Conservation (phyloP, 2,329 filamentous ascomycete genomes). For the Raffaelea arxii region DNA sequence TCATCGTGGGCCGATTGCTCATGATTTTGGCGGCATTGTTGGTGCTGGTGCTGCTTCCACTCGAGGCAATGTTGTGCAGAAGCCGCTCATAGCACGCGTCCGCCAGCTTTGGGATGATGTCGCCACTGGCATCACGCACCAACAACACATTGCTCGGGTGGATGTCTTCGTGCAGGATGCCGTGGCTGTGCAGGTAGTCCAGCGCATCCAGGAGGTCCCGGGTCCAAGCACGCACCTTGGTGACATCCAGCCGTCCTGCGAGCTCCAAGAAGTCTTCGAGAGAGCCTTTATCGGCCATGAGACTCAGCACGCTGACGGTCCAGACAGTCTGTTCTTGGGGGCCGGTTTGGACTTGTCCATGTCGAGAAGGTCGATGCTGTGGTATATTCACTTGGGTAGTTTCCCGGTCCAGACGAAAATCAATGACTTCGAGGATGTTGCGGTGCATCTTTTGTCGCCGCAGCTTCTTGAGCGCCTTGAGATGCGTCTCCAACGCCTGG, state of each 20-base stretch:
- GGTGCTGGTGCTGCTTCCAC: too few relatives aligned
- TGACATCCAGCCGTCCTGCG: slow-evolving; percentile 61
- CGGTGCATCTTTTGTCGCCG: slow-evolving; percentile 70
- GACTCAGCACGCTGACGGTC: slow-evolving; percentile 66
- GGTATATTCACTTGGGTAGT: too few relatives aligned
- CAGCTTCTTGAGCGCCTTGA: slow-evolving; percentile 66
- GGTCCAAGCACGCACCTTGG: slow-evolving; percentile 80
- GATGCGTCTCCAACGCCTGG: slow-evolving; percentile 62
- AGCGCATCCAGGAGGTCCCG: slow-evolving; percentile 82
- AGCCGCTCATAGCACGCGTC: slow-evolving; percentile 64
- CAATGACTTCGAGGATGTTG: slow-evolving; percentile 69
- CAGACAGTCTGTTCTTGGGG: slow-evolving; percentile 41
- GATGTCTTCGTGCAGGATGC: slow-evolving; percentile 74
- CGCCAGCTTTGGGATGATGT: slow-evolving; percentile 63
- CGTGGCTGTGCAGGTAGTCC: slow-evolving; percentile 76
- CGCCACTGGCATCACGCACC: slow-evolving; percentile 57
- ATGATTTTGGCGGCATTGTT: too few relatives aligned
- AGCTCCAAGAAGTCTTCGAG: slow-evolving; percentile 74
- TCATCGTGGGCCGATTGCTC: slow-evolving; percentile 37
- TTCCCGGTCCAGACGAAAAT: slow-evolving; percentile 71
- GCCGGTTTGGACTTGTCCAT: too few relatives aligned
- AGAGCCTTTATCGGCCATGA: slow-evolving; percentile 73
- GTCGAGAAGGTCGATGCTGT: too few relatives aligned
- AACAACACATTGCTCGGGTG: slow-evolving; percentile 73
- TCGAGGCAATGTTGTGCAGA: slow-evolving; percentile 47